These are phyloP conservation scores for Trichoderma sp. DNA, from an alignment of 2,329 filamentous ascomycete genomes.

Conservation along the genomic window DNA sequence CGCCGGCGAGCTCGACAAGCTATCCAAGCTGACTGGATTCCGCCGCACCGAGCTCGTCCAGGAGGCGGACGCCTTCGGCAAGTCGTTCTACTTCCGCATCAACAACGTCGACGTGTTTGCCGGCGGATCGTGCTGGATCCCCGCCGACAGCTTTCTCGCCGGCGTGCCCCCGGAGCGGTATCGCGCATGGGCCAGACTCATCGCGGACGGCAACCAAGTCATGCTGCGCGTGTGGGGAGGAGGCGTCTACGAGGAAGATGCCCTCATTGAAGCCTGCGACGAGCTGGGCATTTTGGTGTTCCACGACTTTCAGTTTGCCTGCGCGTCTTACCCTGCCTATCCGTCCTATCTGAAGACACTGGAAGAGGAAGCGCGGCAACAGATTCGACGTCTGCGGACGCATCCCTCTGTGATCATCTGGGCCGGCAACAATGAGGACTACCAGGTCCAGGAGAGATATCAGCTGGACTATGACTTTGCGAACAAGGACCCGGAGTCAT, in stretches of 20 bases:
- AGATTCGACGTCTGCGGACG: conserved; percentile 60
- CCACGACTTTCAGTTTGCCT: conserved; percentile 75
- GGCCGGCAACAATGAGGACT: conserved; percentile 82
- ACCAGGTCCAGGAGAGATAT: conserved; percentile 72
- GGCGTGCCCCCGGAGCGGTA: conserved; percentile 65
- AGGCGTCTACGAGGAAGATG: conserved; percentile 58
- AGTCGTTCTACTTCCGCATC: conserved; percentile 73
- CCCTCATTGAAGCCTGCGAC: conserved; percentile 69
- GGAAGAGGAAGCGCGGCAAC: conserved; percentile 61
- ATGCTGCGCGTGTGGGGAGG: conserved; percentile 38
- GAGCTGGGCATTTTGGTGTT: conserved; percentile 69
- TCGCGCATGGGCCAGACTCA: conserved; percentile 56
- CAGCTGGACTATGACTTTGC: conserved; percentile 70
- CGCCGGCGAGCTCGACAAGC: background rate
- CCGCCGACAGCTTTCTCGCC: conserved; percentile 74
- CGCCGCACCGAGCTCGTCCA: conserved; percentile 62
- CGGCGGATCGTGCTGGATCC: conserved; percentile 78
- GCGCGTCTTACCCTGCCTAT: conserved; percentile 66
- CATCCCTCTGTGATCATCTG: conserved; percentile 73
- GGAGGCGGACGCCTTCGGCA: conserved; percentile 61
- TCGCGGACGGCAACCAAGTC: conserved; percentile 52
- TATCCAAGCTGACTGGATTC: conserved; percentile 62
- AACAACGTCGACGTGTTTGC: conserved; percentile 74
- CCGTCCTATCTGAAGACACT: conserved; percentile 61
- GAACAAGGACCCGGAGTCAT: conserved; percentile 72